These are phyloP conservation scores for Viola odorata DNA, from an alignment of 345 rosid genomes.

Conservation along the genomic window DNA sequence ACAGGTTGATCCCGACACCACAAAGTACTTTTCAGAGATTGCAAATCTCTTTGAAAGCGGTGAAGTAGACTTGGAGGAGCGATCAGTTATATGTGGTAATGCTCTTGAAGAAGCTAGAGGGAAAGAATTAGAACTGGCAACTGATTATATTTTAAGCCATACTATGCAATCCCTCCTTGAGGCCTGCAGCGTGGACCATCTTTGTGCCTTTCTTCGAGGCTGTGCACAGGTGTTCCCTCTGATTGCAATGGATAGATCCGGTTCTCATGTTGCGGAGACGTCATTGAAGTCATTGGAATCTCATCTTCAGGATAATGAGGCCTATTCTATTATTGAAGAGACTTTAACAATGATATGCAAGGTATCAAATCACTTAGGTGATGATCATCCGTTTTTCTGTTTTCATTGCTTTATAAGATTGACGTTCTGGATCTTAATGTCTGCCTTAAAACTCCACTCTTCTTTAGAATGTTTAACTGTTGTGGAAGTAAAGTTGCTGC, in stretches of 20 bases:
- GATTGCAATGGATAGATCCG: constrained; percentile 87
- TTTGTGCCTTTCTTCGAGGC: constrained; percentile 66
- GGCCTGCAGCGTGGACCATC: constrained; percentile 77
- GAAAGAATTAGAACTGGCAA: constrained; percentile 77
- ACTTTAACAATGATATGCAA: constrained; percentile 62
- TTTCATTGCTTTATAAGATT: too few species aligned
- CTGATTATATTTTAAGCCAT: constrained; percentile 87
- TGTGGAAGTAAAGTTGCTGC: neutral
- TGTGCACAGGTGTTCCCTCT: constrained; percentile 60
- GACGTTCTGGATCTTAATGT: too few species aligned
- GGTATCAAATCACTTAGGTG: constrained; percentile 32
- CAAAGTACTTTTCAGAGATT: constrained; percentile 76
- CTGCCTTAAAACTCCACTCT: too few species aligned
- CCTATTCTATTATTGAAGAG: constrained; percentile 59
- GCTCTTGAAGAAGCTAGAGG: constrained; percentile 86
- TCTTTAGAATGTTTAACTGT: neutral
- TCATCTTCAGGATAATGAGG: constrained; percentile 67
- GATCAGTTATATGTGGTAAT: constrained; percentile 59
- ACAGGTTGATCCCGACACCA: constrained; percentile 76
- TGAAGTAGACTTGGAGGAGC: constrained; percentile 69
- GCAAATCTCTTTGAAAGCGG: constrained; percentile 71
- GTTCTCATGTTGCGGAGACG: constrained; percentile 94
- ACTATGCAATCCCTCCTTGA: constrained; percentile 76
- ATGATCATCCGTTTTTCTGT: neutral
- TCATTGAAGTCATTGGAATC: constrained; percentile 72